Evolutionary conservation across 208 protist genomes (phyloP), one percentile per base, ranked within the genome.

Genomic region (Lotmaria passim): DNA sequence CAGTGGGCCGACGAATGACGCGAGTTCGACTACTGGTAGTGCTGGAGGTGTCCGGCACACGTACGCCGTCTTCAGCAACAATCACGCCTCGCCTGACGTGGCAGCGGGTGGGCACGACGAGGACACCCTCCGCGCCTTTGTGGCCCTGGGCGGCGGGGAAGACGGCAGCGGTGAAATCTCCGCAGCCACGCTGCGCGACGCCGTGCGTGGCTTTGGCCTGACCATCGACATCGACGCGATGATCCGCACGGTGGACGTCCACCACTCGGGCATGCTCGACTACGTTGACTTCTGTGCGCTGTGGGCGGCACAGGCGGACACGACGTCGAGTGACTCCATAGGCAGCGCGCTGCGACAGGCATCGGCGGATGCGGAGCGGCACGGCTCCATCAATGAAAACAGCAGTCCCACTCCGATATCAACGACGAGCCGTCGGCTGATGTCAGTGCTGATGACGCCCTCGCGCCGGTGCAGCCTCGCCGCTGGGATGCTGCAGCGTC

Each of bases 141-240:
- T 95, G 21, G 80, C 83, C 6, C 85, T 95, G n/a, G 90, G 90
- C 60, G 90, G 90, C 26, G 46, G 73, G 33, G 90, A 90, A 56
- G 87, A 93, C 62, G 81, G 87, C 52, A 81, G 58, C 3, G 90
- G 90, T 3, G 63, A 72, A 26, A 83, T 95, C 48, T 17, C 46
- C 30, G 48, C 84, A 8, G 65, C 77, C 14, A 70, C 73, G 50
- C 73, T 95, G 53, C 72, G 78, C n/a, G 71, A 85, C n/a, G 82
- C 75, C 34, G 79, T 90, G 23, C 77, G 62, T 17, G 64, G 85
- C 50, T 95, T 93, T 55, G 81, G 78, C 33, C 80, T 95, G n/a
- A 92, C 85, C 11, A 81, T 95, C 61, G 90, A 95, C 75, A 82
- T 93, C 30, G 85, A 88, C 62, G 62, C 63, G 36, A 86, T 89